Evolutionary conservation across 2,329 filamentous ascomycete species (phyloP).

Genomic region (Phaeoacremonium minimum): DNA sequence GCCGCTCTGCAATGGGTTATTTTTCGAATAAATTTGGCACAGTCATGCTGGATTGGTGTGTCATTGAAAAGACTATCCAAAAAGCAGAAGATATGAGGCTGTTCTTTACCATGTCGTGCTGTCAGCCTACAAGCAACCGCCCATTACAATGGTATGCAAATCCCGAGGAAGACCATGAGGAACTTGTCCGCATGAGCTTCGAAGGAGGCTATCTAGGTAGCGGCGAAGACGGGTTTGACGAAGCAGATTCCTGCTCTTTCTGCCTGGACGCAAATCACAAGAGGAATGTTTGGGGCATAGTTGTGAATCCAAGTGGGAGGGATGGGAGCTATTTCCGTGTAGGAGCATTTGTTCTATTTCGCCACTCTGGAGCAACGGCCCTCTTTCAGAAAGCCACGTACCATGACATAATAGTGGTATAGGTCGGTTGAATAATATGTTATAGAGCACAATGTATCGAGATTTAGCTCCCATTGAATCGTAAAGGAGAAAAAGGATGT

Average conservation of each 20-base stretch:
- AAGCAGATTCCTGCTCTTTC: neutral
- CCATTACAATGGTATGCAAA: neutral
- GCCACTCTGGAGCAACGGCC: slow-evolving; percentile 9
- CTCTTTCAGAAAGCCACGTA: slow-evolving; percentile 12
- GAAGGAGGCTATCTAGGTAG: neutral
- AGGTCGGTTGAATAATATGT: too few relatives aligned
- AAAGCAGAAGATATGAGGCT: neutral
- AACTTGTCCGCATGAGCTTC: neutral
- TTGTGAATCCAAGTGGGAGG: neutral
- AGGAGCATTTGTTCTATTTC: neutral
- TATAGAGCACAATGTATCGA: too few relatives aligned
- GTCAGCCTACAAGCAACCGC: neutral
- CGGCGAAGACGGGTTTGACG: neutral
- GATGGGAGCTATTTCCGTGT: neutral
- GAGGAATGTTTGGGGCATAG: neutral
- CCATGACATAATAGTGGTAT: neutral
- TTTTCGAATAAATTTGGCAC: neutral
- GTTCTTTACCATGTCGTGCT: neutral
- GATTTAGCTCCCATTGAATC: too few relatives aligned
- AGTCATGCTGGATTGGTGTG: neutral
- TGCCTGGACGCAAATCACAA: neutral
- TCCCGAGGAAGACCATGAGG: neutral
- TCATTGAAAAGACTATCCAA: neutral
- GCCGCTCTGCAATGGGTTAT: neutral
- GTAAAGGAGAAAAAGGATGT: too few relatives aligned